A percentile compares a stretch with the other conserved stretches of the same genome.
These are phyloP conservation scores for Scedosporium aurantiacum DNA, from an alignment of 2,329 filamentous ascomycete species.

Conservation along the genomic window DNA sequence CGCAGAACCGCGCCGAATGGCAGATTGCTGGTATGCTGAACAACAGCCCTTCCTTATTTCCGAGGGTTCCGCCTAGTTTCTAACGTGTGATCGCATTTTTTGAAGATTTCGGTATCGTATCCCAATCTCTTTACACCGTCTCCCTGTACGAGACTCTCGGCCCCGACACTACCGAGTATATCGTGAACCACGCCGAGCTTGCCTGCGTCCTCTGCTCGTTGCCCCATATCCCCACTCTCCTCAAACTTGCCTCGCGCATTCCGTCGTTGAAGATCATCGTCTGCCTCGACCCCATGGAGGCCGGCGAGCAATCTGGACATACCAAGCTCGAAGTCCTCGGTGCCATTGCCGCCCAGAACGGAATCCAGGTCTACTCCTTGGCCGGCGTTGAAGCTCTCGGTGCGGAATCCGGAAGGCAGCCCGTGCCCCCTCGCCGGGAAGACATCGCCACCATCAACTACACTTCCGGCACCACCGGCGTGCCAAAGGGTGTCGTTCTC, in stretches of 20 bases:
- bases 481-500: slow-evolving; percentile 73
- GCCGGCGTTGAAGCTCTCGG: slow-evolving; percentile 74
- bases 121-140: slow-evolving; percentile 79
- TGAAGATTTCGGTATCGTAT: slow-evolving; percentile 72
- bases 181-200: slow-evolving; percentile 81
- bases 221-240: slow-evolving; percentile 66
- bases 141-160: slow-evolving; percentile 95
- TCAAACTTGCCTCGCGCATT: slow-evolving; percentile 67
- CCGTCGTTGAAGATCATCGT: slow-evolving; percentile 81
- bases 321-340: slow-evolving; percentile 74
- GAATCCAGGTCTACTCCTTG: slow-evolving; percentile 70
- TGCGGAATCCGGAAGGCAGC: slow-evolving; percentile 53
- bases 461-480: slow-evolving; percentile 74
- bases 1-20: slow-evolving; percentile 78
- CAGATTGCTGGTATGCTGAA: slow-evolving; percentile 56
- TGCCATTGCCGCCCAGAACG: slow-evolving; percentile 60
- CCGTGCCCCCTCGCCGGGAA: slow-evolving; percentile 59
- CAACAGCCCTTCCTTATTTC: not conserved
- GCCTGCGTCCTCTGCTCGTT: slow-evolving; percentile 67
- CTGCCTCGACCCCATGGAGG: slow-evolving; percentile 71
- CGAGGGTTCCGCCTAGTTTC: not conserved
- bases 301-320: slow-evolving; percentile 63
- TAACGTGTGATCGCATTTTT: not conserved
- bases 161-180: slow-evolving; percentile 83
- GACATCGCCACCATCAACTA: slow-evolving; percentile 88